Conservation (phyloP, 305 asterid genomes). For the Fraxinus platypoda region DNA sequence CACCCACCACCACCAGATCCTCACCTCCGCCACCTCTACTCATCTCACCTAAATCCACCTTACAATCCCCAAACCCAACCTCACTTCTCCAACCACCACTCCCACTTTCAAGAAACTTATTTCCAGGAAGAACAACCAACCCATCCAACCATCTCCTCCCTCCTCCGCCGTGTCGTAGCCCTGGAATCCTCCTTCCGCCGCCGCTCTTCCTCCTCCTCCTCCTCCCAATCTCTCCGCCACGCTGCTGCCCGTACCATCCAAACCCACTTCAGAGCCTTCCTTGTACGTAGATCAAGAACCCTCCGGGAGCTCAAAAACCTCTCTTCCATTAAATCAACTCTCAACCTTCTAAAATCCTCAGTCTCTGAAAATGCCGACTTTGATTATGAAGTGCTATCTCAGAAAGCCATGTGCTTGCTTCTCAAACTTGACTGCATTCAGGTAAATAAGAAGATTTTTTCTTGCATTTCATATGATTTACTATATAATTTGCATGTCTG, state of each 20-base stretch:
- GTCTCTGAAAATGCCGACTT: conserved; percentile 38
- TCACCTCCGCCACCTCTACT: conserved; percentile 22
- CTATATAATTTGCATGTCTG: background rate
- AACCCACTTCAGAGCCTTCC: conserved; percentile 69
- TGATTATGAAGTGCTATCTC: conserved; percentile 40
- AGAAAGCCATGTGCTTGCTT: conserved; percentile 49
- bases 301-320: conserved; percentile 76
- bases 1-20: conserved; percentile 34
- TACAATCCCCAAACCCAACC: conserved; percentile 2
- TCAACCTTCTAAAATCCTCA: conserved; percentile 52
- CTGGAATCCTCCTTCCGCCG: conserved; percentile 63
- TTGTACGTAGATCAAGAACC: conserved; percentile 73
- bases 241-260: conserved; percentile 81
- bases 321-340: conserved; percentile 59
- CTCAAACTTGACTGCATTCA: conserved; percentile 57
- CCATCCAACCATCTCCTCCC: conserved; percentile 49
- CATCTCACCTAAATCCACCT: background rate
- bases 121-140: conserved; percentile 23
- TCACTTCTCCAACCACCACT: conserved; percentile 2
- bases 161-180: conserved; percentile 68
- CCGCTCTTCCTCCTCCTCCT: conserved; percentile 34
- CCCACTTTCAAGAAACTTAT: conserved; percentile 31
- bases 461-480: background rate
- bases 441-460: conserved; percentile 34
- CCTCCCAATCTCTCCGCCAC: conserved; percentile 55